Evolutionary conservation across 495 filamentous ascomycete genomes (phyloP).

Genomic region (Aspergillus nidulans): DNA sequence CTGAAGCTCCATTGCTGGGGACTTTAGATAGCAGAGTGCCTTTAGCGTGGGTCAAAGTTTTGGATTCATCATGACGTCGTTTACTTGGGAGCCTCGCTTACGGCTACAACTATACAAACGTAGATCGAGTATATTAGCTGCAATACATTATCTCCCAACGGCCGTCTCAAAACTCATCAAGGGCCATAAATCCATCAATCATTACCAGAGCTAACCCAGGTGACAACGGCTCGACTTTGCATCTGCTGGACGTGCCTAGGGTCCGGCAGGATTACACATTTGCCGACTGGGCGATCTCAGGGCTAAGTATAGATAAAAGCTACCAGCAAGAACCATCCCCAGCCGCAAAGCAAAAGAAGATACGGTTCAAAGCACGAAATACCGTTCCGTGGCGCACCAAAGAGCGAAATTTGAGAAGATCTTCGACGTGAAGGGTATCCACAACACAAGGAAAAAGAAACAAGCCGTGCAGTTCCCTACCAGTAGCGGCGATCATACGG

Average conservation of each 20-base stretch:
- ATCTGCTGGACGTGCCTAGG: conserved; percentile 3
- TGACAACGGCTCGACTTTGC: background rate
- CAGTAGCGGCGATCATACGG: conserved; percentile 46
- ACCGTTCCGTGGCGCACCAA: conserved; percentile 6
- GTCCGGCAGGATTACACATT: conserved; percentile 5
- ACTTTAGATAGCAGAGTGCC: background rate
- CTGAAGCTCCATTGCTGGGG: background rate
- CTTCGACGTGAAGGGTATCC: conserved; percentile 25
- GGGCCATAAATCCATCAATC: conserved; percentile 1
- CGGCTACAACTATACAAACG: background rate
- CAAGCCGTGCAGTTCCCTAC: conserved; percentile 25
- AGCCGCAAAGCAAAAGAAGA: conserved; percentile 6
- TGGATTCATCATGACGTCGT: conserved; percentile 2
- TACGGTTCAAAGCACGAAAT: background rate
- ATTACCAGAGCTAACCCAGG: conserved; percentile 1
- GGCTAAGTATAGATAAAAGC: background rate
- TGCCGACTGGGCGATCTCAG: conserved; percentile 4
- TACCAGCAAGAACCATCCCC: conserved; percentile 4
- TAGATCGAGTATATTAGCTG: background rate
- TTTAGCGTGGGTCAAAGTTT: conserved; percentile 10
- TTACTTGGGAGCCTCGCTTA: background rate
- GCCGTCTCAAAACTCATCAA: background rate
- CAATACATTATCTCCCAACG: background rate
- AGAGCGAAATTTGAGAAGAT: background rate
- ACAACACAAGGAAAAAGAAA: conserved; percentile 15